Conservation (phyloP, 352 stramenopile genomes). For the Phytophthora colocasiae region DNA sequence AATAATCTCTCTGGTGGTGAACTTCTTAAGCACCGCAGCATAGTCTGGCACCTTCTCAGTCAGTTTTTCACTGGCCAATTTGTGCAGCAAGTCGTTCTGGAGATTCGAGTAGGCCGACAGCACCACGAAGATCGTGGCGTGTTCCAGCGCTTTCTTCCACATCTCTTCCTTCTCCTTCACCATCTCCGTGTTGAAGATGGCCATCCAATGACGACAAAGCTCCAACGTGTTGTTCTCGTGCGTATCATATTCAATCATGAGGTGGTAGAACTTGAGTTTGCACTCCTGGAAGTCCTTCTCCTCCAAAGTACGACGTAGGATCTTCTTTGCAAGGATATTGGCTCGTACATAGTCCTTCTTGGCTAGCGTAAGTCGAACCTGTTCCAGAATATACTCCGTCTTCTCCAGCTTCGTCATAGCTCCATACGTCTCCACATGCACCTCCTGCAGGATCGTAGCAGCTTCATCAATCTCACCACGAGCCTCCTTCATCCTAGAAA, state of each 20-base stretch:
- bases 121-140: constrained; percentile 81
- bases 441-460: constrained; percentile 96
- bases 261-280: constrained; percentile 97
- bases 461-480: constrained; percentile 93
- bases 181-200: constrained; percentile 83
- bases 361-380: constrained; percentile 96
- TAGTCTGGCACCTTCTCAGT: constrained; percentile 72
- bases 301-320: constrained; percentile 93
- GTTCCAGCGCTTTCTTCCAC: constrained; percentile 77
- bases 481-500: constrained; percentile 93
- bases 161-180: constrained; percentile 73
- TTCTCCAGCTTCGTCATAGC: constrained; percentile 99
- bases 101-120: constrained; percentile 81
- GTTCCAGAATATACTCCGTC: constrained; percentile 98
- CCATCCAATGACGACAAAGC: constrained; percentile 89
- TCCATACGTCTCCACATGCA: constrained; percentile 98
- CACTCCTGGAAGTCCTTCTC: constrained; percentile 95
- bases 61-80: constrained; percentile 66
- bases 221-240: constrained; percentile 97
- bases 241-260: constrained; percentile 97
- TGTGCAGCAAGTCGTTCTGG: constrained; percentile 81
- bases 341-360: constrained; percentile 98
- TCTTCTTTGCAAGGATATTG: constrained; percentile 97
- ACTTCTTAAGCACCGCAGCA: constrained; percentile 79
- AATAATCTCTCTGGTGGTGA: constrained; percentile 98